phyloP scores from a whole-genome alignment of 2,329 filamentous ascomycete species.

The Colletotrichum australisinense region DNA sequence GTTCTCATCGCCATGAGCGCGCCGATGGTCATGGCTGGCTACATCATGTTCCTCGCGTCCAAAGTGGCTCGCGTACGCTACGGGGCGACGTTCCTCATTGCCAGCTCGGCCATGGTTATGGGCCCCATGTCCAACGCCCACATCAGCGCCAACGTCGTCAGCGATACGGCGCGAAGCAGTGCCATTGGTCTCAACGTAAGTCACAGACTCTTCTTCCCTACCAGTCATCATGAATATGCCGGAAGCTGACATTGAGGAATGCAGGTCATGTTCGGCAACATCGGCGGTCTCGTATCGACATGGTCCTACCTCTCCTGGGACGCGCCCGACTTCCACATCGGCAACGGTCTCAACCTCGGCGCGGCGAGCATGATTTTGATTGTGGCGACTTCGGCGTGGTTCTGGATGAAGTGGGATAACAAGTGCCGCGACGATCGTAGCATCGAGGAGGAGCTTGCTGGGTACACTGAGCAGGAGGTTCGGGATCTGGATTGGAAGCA shows the following conservation, averaged over 20 bases:
- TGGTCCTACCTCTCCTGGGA: constrained; percentile 75
- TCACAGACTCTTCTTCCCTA: too few species aligned
- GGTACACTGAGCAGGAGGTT: constrained; percentile 63
- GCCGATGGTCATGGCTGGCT: constrained; percentile 75
- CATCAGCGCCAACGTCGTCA: constrained; percentile 76
- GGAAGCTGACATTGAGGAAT: neutral
- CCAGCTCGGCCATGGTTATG: constrained; percentile 71
- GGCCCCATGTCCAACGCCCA: constrained; percentile 76
- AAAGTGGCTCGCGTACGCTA: constrained; percentile 67
- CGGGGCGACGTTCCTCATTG: constrained; percentile 77
- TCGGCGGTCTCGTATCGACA: constrained; percentile 75
- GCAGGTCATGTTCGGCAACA: constrained; percentile 75
- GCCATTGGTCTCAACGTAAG: constrained; percentile 69
- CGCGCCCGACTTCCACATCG: constrained; percentile 74
- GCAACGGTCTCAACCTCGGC: constrained; percentile 76
- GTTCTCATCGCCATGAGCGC: constrained; percentile 70
- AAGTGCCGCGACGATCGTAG: constrained; percentile 64
- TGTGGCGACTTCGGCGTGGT: constrained; percentile 55
- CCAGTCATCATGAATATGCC: neutral
- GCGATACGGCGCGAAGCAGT: constrained; percentile 74
- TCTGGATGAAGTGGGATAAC: constrained; percentile 73
- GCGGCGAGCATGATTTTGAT: constrained; percentile 65
- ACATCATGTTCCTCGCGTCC: constrained; percentile 76
- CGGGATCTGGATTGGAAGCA: constrained; percentile 76
- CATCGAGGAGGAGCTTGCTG: constrained; percentile 67